A percentile compares a stretch with the other conserved stretches of the same genome.
Evolutionary conservation across 345 rosid species (phyloP).

Genomic region (Raphanus raphanistrum): DNA sequence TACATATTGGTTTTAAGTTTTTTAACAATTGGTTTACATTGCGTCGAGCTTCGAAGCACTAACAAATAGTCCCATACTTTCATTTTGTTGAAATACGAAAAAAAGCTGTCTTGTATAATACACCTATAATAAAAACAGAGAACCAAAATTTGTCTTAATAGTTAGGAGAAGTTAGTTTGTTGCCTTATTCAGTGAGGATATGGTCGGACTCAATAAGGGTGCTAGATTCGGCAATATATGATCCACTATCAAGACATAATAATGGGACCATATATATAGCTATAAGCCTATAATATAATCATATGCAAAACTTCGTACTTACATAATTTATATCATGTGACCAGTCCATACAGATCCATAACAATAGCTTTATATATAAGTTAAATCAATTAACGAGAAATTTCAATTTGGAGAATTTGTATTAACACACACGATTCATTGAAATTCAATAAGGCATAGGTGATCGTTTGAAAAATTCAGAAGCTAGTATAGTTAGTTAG

Average conservation of each 20-base stretch:
- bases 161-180: not conserved
- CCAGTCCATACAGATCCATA: no score
- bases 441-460: not conserved
- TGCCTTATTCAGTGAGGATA: constrained; percentile 5
- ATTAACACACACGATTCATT: not conserved
- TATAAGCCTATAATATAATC: not conserved
- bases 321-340: no score
- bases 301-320: not conserved
- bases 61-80: not conserved
- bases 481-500: not conserved
- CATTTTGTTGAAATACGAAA: not conserved
- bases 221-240: constrained; percentile 9
- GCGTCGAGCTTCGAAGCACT: no score
- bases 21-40: no score
- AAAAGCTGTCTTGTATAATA: not conserved
- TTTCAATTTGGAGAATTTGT: not conserved
- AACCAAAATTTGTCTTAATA: not conserved
- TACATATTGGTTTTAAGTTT: no score
- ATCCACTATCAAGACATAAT: constrained; percentile 12
- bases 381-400: not conserved
- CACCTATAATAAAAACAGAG: not conserved
- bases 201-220: constrained; percentile 4
- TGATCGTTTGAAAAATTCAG: not conserved
- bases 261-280: constrained; percentile 18
- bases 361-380: not conserved